Conservation (phyloP, 2,329 filamentous ascomycete genomes). For the Passalora sequoiae region DNA sequence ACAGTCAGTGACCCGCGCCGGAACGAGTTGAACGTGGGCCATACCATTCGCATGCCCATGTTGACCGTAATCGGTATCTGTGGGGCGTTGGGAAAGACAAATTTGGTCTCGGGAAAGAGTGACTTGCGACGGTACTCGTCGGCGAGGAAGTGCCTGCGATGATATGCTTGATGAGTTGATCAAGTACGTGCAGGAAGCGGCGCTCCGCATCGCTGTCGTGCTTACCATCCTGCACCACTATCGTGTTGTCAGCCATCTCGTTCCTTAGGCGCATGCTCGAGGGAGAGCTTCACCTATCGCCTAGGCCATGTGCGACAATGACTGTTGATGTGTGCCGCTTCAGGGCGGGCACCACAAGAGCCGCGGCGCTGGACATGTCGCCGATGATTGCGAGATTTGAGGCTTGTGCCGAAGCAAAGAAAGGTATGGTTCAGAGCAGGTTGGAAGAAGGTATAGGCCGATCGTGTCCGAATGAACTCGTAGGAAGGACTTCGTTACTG, state of each 20-base stretch:
- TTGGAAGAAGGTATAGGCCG: no score
- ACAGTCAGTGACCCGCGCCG: no score
- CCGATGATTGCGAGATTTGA: no score
- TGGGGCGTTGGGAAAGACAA: conserved; percentile 72
- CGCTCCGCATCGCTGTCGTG: no score
- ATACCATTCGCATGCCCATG: conserved; percentile 71
- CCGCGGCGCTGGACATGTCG: conserved; percentile 38
- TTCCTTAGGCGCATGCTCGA: conserved; percentile 2
- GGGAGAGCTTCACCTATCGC: conserved; percentile 56
- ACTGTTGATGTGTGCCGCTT: conserved; percentile 87
- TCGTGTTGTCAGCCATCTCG: conserved; percentile 10
- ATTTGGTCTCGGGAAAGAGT: conserved; percentile 80
- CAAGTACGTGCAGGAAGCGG: neutral
- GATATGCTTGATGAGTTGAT: neutral
- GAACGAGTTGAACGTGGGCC: no score
- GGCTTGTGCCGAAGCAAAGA: neutral
- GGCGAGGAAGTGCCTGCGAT: conserved; percentile 63
- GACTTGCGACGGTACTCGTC: conserved; percentile 78
- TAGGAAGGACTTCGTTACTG: no score
- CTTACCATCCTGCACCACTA: conserved; percentile 65
- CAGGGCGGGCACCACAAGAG: conserved; percentile 69
- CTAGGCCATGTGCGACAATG: conserved; percentile 89
- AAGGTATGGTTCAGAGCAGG: neutral
- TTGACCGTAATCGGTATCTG: conserved; percentile 47
- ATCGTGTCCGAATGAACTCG: no score